Percentiles rank a stretch among this genome's conserved stretches.
Evolutionary conservation across 75 land plant genomes (phyloP).

Genomic region (Larix kaempferi): DNA sequence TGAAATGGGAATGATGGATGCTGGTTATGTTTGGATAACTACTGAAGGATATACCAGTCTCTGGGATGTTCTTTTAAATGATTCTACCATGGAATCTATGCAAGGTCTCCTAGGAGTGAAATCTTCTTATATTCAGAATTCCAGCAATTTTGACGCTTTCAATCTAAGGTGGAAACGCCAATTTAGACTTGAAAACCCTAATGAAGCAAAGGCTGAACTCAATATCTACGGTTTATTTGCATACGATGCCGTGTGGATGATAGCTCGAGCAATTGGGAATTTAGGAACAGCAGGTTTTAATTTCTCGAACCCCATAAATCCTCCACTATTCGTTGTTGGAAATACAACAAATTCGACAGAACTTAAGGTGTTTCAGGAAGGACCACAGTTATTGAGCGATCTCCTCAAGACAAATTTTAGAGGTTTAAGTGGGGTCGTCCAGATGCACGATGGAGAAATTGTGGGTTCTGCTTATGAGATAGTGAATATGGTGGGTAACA

Average conservation of each 20-base stretch:
- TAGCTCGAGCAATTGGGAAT: constrained; percentile 34
- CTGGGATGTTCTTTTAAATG: constrained; percentile 12
- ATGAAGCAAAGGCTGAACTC: constrained; percentile 13
- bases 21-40: constrained; percentile 50
- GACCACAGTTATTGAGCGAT: constrained; percentile 11
- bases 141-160: constrained; percentile 24
- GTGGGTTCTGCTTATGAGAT: constrained; percentile 18
- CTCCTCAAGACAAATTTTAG: background rate
- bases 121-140: constrained; percentile 24
- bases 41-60: constrained; percentile 21
- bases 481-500: constrained; percentile 36
- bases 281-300: constrained; percentile 22
- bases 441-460: background rate
- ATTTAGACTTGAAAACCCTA: constrained; percentile 9
- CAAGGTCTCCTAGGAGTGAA: constrained; percentile 48
- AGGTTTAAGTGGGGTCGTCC: constrained; percentile 15
- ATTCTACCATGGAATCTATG: constrained; percentile 16
- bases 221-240: constrained; percentile 34
- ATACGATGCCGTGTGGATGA: constrained; percentile 32
- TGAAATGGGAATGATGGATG: constrained; percentile 40
- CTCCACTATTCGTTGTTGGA: constrained; percentile 9
- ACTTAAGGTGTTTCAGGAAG: constrained; percentile 22
- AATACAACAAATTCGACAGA: constrained; percentile 44
- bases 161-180: constrained; percentile 11
- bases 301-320: constrained; percentile 34